Evolutionary conservation across 306 rosid genomes (phyloP).

Genomic region (Gynostemma pentaphyllum): DNA sequence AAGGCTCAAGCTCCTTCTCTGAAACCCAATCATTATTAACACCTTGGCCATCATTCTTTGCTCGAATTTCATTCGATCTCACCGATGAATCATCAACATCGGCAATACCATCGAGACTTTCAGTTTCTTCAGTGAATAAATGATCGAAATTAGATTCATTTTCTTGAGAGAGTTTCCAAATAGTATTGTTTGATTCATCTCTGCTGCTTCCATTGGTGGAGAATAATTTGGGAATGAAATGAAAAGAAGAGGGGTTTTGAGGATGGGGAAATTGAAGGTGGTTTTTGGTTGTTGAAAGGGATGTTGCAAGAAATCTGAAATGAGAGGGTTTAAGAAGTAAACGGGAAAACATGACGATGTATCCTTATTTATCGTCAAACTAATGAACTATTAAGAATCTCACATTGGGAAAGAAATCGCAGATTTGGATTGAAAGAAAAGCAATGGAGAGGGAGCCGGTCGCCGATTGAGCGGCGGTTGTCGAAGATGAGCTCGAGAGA

Average conservation of each 20-base stretch:
- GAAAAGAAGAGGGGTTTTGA: slow-evolving; percentile 19
- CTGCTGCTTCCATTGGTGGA: slow-evolving; percentile 31
- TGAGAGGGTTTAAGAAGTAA: slow-evolving; percentile 57
- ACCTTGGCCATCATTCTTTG: slow-evolving; percentile 10
- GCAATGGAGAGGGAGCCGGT: no score
- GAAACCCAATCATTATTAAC: slow-evolving; percentile 21
- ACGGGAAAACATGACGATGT: slow-evolving; percentile 83
- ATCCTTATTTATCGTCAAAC: no score
- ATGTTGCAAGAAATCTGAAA: slow-evolving; percentile 41
- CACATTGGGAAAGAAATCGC: no score
- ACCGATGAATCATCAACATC: slow-evolving; percentile 25
- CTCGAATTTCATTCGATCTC: slow-evolving; percentile 21
- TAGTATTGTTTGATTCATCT: slow-evolving; percentile 15
- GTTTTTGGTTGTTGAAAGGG: no score
- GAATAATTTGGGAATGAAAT: slow-evolving; percentile 25
- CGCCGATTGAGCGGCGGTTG: no score
- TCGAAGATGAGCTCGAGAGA: no score
- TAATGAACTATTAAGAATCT: no score
- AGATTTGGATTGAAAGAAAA: no score
- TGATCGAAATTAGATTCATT: slow-evolving; percentile 30
- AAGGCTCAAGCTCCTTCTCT: slow-evolving; percentile 23
- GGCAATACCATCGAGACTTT: slow-evolving; percentile 13
- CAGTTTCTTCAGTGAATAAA: slow-evolving; percentile 27
- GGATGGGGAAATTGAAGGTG: slow-evolving; percentile 19
- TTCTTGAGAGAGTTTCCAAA: slow-evolving; percentile 39